Base-by-base conservation (phyloP, 2,329 filamentous ascomycete genomes). In the Fusarium pseudocircinatum region DNA sequence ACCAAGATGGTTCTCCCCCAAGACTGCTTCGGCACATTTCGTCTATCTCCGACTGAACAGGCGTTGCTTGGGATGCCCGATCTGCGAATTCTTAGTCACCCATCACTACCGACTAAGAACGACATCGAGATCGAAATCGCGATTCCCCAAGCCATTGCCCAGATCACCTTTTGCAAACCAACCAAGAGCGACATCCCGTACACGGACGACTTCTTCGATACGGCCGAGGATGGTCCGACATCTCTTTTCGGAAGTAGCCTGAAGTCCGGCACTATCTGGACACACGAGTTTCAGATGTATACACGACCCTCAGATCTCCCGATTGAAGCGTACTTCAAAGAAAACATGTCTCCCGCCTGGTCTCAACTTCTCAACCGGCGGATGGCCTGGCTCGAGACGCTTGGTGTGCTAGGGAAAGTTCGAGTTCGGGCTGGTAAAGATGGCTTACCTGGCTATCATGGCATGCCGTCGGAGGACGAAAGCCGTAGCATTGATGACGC, bases 341-440 rank as follows among this genome's bases (percentile, higher is more conserved):
- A 0, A 6, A 7, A 39, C 0, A 22, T 60, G 57, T 1, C 7
- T 13, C 13, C 13, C 0, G 1, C 0, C 2, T 58, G 54, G 40
- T 0, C 32, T 7, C 54, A 1, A 20, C 1, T 28, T 4, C 9
- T 8, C 0, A 2, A 47, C 4, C n/a, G 32, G 18, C 49, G 60
- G 0, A 5, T 57, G 18, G 24, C 28, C 0, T 57, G 50, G 50
- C 49, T 62, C 1, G 3, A 26, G 1, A 12, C 7, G 6, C 60
- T 62, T 4, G 39, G 34, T 1, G 34, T 57, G 0, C 16, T 57
- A 0, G 49, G 49, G 0, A 30, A 7, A 1, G 30, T 62, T 24
- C 36, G 32, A 26, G 0, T 62, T 1, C 32, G 16, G 1, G 2
- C 5, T 1, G 60, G 40, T 0, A 3, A 22, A 0, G 50, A 40